phyloP scores from a whole-genome alignment of 805 yeast genomes.

The Pichia thaimueangensis region DNA sequence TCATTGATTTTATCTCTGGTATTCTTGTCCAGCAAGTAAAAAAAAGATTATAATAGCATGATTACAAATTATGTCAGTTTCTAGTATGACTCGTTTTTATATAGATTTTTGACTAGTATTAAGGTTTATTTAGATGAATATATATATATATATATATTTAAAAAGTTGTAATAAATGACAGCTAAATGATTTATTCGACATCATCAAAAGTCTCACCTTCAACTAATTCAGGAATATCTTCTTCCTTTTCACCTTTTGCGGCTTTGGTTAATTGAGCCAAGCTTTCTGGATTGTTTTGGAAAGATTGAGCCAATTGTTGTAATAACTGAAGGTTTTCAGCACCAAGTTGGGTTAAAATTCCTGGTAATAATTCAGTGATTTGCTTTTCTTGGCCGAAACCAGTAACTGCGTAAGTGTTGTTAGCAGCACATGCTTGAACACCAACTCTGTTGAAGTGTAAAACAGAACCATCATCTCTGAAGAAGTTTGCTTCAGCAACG shows the following conservation, averaged over 20 bases:
- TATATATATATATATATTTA: too few relatives aligned
- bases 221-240: slow-evolving; percentile 72
- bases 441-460: slow-evolving; percentile 95
- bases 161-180: too few relatives aligned
- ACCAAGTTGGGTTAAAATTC: slow-evolving; percentile 92
- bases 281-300: slow-evolving; percentile 48
- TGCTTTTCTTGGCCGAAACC: slow-evolving; percentile 93
- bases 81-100: too few relatives aligned
- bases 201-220: slow-evolving; percentile 83
- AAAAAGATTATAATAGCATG: too few relatives aligned
- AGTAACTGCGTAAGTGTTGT: slow-evolving; percentile 90
- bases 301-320: slow-evolving; percentile 82
- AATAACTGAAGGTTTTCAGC: slow-evolving; percentile 89
- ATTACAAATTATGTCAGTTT: too few relatives aligned
- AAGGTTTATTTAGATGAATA: too few relatives aligned
- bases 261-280: slow-evolving; percentile 31
- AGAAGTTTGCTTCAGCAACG: slow-evolving; percentile 95
- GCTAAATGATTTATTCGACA: slow-evolving; percentile 24
- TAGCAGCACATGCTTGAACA: slow-evolving; percentile 85
- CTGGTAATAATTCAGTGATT: slow-evolving; percentile 87
- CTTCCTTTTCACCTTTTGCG: slow-evolving; percentile 40
- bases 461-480: slow-evolving; percentile 94
- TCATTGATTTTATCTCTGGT: too few relatives aligned
- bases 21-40: too few relatives aligned
- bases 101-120: too few relatives aligned